Conservation (phyloP, 306 rosid species). For the Hippophae tibetana region DNA sequence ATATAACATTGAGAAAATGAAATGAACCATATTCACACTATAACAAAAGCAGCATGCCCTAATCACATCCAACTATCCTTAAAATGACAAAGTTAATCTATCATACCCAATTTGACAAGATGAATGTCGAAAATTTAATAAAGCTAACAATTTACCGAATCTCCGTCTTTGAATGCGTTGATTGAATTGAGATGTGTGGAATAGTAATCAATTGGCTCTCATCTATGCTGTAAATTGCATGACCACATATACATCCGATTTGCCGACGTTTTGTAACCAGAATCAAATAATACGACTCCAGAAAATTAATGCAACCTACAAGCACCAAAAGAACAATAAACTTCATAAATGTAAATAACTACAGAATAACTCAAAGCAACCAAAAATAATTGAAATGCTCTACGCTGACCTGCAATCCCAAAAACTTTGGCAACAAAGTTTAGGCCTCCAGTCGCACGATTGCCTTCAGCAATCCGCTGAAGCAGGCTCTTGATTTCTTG, state of each 20-base stretch:
- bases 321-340: not conserved
- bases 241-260: constrained; percentile 83
- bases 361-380: not conserved
- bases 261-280: constrained; percentile 83
- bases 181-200: constrained; percentile 75
- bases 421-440: constrained; percentile 54
- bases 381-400: not conserved
- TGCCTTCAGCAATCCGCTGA: constrained; percentile 77
- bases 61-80: not conserved
- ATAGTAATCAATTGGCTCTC: constrained; percentile 76
- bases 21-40: not conserved
- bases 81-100: not conserved
- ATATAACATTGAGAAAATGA: not conserved
- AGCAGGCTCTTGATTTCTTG: constrained; percentile 74
- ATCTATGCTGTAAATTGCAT: constrained; percentile 71
- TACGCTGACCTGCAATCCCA: constrained; percentile 72
- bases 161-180: constrained; percentile 86
- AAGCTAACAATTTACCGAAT: constrained; percentile 34
- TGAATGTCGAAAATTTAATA: too few species aligned
- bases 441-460: constrained; percentile 82
- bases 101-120: not conserved
- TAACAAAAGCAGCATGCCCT: not conserved
- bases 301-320: constrained; percentile 80
- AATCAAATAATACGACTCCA: constrained; percentile 86
- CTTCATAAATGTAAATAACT: not conserved